Evolutionary conservation across 257 asterid species (phyloP).

Genomic region (Salvia hispanica): DNA sequence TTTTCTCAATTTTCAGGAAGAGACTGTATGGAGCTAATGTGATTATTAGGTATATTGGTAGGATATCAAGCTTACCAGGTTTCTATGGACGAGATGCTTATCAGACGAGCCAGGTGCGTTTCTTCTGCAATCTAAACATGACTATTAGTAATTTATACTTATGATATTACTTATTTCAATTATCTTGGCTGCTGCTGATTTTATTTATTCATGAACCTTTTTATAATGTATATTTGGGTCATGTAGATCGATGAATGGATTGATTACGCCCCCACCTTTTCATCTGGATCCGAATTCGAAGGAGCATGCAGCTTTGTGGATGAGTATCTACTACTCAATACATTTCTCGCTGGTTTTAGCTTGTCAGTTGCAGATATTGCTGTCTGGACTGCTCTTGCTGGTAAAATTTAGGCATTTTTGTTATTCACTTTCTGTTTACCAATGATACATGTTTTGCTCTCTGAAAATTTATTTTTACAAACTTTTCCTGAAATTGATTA

Average conservation of each 20-base stretch:
- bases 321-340: slow-evolving; percentile 54
- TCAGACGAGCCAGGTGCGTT: slow-evolving; percentile 65
- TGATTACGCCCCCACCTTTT: slow-evolving; percentile 67
- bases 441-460: neutral
- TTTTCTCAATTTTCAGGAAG: slow-evolving; percentile 52
- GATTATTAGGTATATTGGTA: slow-evolving; percentile 65
- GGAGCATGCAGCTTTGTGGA: slow-evolving; percentile 82
- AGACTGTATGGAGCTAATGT: slow-evolving; percentile 59
- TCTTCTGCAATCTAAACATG: slow-evolving; percentile 10
- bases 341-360: slow-evolving; percentile 66
- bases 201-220: neutral
- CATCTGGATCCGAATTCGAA: slow-evolving; percentile 86
- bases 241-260: slow-evolving; percentile 86
- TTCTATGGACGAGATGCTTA: slow-evolving; percentile 55
- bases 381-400: slow-evolving; percentile 89
- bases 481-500: neutral
- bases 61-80: slow-evolving; percentile 47
- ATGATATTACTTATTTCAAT: neutral
- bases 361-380: slow-evolving; percentile 86
- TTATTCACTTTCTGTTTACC: neutral
- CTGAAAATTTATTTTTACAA: neutral
- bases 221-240: slow-evolving; percentile 1
- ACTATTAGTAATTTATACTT: neutral
- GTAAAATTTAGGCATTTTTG: slow-evolving; percentile 37
- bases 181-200: neutral